Percentiles rank a stretch among this genome's conserved stretches.
Conservation (phyloP, 2,329 filamentous ascomycete genomes). For the Arthrobotrys sinensis region DNA sequence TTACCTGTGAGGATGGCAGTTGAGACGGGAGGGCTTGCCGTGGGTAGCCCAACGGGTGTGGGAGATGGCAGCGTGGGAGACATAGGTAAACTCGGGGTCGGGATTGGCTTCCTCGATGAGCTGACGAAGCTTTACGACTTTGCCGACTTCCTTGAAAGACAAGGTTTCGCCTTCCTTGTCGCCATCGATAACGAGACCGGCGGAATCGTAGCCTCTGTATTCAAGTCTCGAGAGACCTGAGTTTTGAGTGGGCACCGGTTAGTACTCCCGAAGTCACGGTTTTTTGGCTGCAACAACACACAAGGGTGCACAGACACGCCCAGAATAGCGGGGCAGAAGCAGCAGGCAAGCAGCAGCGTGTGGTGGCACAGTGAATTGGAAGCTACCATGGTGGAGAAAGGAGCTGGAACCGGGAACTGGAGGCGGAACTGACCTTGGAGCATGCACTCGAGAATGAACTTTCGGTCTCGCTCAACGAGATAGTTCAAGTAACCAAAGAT, state of each 20-base stretch:
- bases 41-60: constrained; percentile 99
- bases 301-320: constrained; percentile 6
- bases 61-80: constrained; percentile 97
- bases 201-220: constrained; percentile 98
- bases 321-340: constrained; percentile 26
- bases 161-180: constrained; percentile 99
- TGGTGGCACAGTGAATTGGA: not conserved
- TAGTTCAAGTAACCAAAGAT: constrained; percentile 99
- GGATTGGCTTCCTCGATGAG: constrained; percentile 87
- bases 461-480: constrained; percentile 97
- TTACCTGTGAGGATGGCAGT: constrained; percentile 99
- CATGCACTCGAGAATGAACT: constrained; percentile 94
- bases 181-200: constrained; percentile 93
- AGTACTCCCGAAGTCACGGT: constrained; percentile 3
- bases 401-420: not conserved
- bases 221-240: constrained; percentile 93
- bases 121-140: constrained; percentile 95
- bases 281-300: constrained; percentile 24
- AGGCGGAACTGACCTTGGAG: constrained; percentile 86
- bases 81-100: constrained; percentile 92
- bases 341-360: not conserved
- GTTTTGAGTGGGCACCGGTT: constrained; percentile 22
- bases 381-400: constrained; percentile 7
- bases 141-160: constrained; percentile 99
- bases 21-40: constrained; percentile 90